Base-by-base conservation (phyloP, 2,329 filamentous ascomycete genomes). In the Cordyceps farinosa region DNA sequence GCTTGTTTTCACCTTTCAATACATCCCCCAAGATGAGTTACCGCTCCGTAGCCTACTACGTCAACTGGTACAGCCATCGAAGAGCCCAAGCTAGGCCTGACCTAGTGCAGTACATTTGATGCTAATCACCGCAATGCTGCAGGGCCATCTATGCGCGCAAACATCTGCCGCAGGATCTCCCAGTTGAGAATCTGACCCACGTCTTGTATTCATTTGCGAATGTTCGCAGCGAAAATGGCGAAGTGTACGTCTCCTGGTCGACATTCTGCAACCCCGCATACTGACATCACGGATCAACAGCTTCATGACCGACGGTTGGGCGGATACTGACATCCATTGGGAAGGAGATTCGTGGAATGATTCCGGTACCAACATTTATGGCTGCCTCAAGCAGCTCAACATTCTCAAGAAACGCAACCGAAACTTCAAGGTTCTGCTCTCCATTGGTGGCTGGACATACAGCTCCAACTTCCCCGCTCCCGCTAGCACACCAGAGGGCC, bases 361-460 rank as follows among this genome's bases (percentile, higher is more conserved):
- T 65, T 70, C 74, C 0, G 92, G 91, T 54, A 90, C 83, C 65
- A 96, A 97, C 74, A 80, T 96, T 42, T 97, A 96, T 73, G 93
- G 93, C 58, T 94, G 90, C 73, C 75, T 95, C 67, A 97, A 97
- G 79, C 92, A 97, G 77, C 84, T 97, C 42, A 91, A 90, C 74
- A 80, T 97, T 1, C 84, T 93, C 52, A 97, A 97, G 80, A 85
- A 86, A 67, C 81, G 83, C 66, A 90, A 97, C 75, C 88, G 92
- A 54, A 88, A 93, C 68, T 81, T 97, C 65, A 97, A 97, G 75
- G 80, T 95, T 3, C 82, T 97, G 13, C 84, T 97, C 5, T 92
- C 89, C 61, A 91, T 97, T 66, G 93, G 93, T 65, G 94, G 94
- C 57, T 97, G 92, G 92, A 96, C 92, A 0, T 97, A 96, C 75